Base-by-base conservation (phyloP, 164 flowering plant species). In the Piper betle region DNA sequence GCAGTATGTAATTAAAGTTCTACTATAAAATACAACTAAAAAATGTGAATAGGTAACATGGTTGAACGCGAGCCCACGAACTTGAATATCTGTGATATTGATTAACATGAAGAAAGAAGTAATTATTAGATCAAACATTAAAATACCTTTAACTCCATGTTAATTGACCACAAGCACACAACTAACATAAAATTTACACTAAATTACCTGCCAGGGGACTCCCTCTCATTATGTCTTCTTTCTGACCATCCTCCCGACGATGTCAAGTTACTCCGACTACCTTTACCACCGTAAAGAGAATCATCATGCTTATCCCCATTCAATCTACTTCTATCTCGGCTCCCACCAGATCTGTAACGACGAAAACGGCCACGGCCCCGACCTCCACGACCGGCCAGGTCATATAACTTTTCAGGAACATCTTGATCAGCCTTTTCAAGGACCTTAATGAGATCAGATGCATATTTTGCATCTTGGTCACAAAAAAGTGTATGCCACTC, bases 361-460 rank as follows among this genome's bases (percentile, higher is more conserved):
- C 77, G 75, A 33, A 60, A 18, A 70, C 79, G 77, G 66, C 73
- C 73, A 25, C 92, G 33, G 33, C 1, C 33, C 33, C 33, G 90
- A 66, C 82, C 83, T 65, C 91, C 83, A 66, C 85, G 81, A 5
- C 82, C 61, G 15, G 85, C 88, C 83, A 91, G 74, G 20, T 79
- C 84, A 40, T 88, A 38, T 39, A 55, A 33, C 60, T 84, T 86
- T 17, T 75, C 72, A 1, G 97, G 97, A 17, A 91, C 91, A 57
- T 66, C 70, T 73, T 91, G 97, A 64, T 78, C 78, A 46, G 93
- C 91, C 18, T 96, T 96, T 70, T 87, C 95, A 60, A 91, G 67
- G 60, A 91, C 75, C 65, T 87, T 91, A 66, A 91, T 71, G n/a
- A 91, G 97, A 72, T 87, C 93, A 37, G 80, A 55, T 1, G 93